phyloP scores from a whole-genome alignment of 2,329 filamentous ascomycete species.

The Trichoderma citrinoviride region DNA sequence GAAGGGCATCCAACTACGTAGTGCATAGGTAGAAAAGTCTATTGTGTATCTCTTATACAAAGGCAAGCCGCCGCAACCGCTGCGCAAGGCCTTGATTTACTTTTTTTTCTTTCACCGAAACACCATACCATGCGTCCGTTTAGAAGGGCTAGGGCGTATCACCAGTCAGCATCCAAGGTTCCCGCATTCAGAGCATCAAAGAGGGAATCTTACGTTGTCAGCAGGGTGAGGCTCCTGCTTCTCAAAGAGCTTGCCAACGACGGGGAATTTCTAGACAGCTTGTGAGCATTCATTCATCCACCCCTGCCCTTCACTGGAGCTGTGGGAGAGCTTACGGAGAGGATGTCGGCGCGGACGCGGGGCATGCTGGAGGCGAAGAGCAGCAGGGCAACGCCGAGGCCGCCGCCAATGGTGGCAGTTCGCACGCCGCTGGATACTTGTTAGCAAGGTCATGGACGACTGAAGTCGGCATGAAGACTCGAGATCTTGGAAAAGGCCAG shows the following conservation, averaged over 20 bases:
- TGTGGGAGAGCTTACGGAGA: slow-evolving; percentile 49
- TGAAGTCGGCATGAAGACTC: neutral
- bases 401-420: slow-evolving; percentile 54
- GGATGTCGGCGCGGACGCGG: slow-evolving; percentile 57
- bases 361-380: slow-evolving; percentile 63
- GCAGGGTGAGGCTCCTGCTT: slow-evolving; percentile 56
- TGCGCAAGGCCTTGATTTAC: slow-evolving; percentile 30
- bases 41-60: slow-evolving; percentile 42
- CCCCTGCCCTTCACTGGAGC: neutral
- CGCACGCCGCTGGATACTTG: slow-evolving; percentile 46
- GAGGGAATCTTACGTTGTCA: slow-evolving; percentile 55
- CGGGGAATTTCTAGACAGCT: slow-evolving; percentile 50
- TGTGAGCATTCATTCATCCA: neutral
- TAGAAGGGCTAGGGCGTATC: slow-evolving; percentile 41
- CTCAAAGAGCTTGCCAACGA: slow-evolving; percentile 50
- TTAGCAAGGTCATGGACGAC: slow-evolving; percentile 17
- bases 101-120: slow-evolving; percentile 30
- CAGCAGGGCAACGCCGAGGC: slow-evolving; percentile 56
- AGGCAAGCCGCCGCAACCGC: slow-evolving; percentile 30
- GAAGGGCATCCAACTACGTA: too few species aligned
- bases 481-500: neutral
- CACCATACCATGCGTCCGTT: slow-evolving; percentile 25
- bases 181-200: neutral
- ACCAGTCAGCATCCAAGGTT: slow-evolving; percentile 27
- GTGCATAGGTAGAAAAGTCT: slow-evolving; percentile 28